A percentile compares a stretch with the other conserved stretches of the same genome.
These are phyloP conservation scores for Nannochloropsis oceanica DNA, from an alignment of 108 stramenopile species.

Conservation along the genomic window DNA sequence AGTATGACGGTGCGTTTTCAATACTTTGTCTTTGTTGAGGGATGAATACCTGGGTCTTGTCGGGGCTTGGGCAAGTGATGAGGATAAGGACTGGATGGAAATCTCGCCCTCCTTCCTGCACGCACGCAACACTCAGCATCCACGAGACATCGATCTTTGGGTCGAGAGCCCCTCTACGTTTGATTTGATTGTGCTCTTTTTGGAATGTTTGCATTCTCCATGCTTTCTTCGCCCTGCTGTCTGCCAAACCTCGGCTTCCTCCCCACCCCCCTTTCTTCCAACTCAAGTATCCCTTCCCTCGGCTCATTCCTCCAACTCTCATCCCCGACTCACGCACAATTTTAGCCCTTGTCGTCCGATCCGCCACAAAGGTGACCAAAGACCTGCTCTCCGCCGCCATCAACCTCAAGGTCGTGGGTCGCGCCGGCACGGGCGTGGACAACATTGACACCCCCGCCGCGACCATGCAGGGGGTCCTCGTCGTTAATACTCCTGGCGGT, in stretches of 20 bases:
- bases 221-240: neutral
- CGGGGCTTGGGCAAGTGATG: no score
- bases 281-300: neutral
- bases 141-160: neutral
- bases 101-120: no score
- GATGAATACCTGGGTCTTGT: no score
- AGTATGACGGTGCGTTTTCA: conserved; percentile 41
- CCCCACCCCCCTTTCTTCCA: neutral
- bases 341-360: conserved; percentile 36
- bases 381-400: conserved; percentile 31
- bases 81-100: no score
- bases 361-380: conserved; percentile 40
- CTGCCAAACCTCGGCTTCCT: neutral
- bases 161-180: neutral
- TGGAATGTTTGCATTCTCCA: neutral
- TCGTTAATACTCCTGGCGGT: conserved; percentile 40
- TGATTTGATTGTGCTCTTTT: neutral
- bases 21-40: conserved; percentile 24
- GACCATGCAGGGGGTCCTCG: conserved; percentile 32
- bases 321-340: neutral
- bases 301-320: neutral
- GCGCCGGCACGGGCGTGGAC: conserved; percentile 29
- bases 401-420: conserved; percentile 41
- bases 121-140: no score
- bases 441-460: conserved; percentile 40